A percentile compares a stretch with the other conserved stretches of the same genome.
Evolutionary conservation across 1,139 yeast species (phyloP).

Genomic region (Taiozyma sp.): DNA sequence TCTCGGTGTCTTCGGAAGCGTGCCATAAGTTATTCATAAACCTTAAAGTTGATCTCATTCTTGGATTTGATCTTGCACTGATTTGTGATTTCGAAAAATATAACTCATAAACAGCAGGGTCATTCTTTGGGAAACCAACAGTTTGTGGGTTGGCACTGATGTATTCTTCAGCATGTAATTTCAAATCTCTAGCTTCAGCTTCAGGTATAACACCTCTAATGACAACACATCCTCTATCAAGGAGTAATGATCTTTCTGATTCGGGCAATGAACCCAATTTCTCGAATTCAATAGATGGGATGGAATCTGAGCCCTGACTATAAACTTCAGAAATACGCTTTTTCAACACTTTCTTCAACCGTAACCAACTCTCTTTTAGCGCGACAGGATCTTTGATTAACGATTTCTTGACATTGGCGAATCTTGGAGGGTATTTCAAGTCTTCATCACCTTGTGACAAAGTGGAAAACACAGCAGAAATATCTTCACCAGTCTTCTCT

Average conservation of each 20-base stretch:
- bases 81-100: constrained; percentile 43
- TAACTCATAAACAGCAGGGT: constrained; percentile 30
- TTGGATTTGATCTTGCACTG: constrained; percentile 39
- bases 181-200: constrained; percentile 25
- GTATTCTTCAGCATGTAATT: constrained; percentile 23
- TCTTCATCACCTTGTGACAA: not conserved
- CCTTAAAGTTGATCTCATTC: constrained; percentile 29
- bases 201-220: constrained; percentile 29
- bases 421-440: constrained; percentile 4
- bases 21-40: constrained; percentile 34
- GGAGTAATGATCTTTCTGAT: constrained; percentile 12
- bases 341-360: constrained; percentile 24
- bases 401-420: constrained; percentile 24
- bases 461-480: constrained; percentile 5
- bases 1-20: constrained; percentile 25
- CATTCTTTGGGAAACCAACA: constrained; percentile 32
- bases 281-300: constrained; percentile 22
- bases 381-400: constrained; percentile 25
- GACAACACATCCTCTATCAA: constrained; percentile 28
- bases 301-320: constrained; percentile 19
- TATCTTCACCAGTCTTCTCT: constrained; percentile 4
- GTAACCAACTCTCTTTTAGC: constrained; percentile 25
- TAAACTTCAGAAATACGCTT: constrained; percentile 23
- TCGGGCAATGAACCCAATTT: constrained; percentile 14
- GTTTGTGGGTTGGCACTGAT: constrained; percentile 29